phyloP scores from a whole-genome alignment of 2,329 filamentous ascomycete species.

The Botrytis deweyae region DNA sequence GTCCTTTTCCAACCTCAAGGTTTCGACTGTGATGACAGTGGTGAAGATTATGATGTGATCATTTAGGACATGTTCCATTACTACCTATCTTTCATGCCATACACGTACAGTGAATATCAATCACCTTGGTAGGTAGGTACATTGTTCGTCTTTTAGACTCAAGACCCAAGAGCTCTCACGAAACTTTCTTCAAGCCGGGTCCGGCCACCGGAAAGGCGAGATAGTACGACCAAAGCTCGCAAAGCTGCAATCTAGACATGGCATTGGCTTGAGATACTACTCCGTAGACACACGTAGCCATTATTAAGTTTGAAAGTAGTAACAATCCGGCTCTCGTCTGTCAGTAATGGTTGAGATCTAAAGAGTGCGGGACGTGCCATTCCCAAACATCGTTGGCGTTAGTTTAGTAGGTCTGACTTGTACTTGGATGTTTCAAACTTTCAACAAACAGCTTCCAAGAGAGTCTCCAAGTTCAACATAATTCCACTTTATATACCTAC shows the following conservation, averaged over 20 bases:
- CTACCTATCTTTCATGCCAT: not conserved
- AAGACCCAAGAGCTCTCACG: not conserved
- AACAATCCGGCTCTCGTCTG: not conserved
- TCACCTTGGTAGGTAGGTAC: not conserved
- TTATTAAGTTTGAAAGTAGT: not conserved
- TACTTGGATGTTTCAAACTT: conserved; percentile 5
- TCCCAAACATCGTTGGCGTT: not conserved
- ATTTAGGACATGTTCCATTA: not conserved
- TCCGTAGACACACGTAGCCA: not conserved
- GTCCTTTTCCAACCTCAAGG: not conserved
- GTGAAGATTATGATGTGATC: not conserved
- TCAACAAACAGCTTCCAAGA: conserved; percentile 7
- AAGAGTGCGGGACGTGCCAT: not conserved
- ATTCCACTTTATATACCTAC: not conserved
- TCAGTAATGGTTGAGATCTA: not conserved
- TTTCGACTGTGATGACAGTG: not conserved
- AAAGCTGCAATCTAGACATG: not conserved
- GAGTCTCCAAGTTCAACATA: not conserved
- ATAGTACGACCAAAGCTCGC: not conserved
- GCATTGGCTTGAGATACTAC: not conserved
- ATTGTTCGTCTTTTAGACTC: not conserved
- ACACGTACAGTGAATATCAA: not conserved
- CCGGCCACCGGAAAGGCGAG: not conserved
- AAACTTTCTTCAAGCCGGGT: conserved; percentile 5
- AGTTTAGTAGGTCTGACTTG: not conserved